A percentile compares a stretch with the other conserved stretches of the same genome.
phyloP scores from a whole-genome alignment of 2,329 filamentous ascomycete species.

The Phyllosticta ampelicida region DNA sequence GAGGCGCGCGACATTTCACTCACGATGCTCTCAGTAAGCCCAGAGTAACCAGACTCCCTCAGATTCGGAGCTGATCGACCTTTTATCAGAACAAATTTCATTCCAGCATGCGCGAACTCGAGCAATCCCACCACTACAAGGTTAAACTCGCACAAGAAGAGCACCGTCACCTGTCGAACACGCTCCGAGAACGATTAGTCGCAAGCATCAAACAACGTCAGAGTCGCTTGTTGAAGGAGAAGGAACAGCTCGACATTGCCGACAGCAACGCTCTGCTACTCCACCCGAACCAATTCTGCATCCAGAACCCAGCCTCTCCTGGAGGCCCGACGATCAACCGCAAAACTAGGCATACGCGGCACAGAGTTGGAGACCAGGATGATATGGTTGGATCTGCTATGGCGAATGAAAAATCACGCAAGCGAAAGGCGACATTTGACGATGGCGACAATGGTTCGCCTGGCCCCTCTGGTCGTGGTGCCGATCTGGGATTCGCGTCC shows the following conservation, averaged over 20 bases:
- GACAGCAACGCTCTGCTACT: conserved; percentile 55
- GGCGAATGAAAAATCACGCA: conserved; percentile 42
- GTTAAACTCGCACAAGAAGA: conserved; percentile 53
- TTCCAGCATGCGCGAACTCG: conserved; percentile 43
- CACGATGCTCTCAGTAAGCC: conserved; percentile 62
- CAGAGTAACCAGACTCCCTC: conserved; percentile 17
- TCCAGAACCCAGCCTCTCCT: conserved; percentile 52
- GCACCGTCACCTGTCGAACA: conserved; percentile 46
- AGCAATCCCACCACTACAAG: conserved; percentile 47
- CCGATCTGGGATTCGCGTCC: conserved; percentile 38
- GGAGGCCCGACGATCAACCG: conserved; percentile 49
- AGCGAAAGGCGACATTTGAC: conserved; percentile 42
- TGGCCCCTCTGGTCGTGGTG: conserved; percentile 37
- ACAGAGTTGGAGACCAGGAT: conserved; percentile 41
- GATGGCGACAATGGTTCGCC: conserved; percentile 52
- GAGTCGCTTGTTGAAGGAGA: conserved; percentile 49
- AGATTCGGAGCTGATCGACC: conserved; percentile 12
- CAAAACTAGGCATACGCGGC: conserved; percentile 52
- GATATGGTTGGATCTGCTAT: conserved; percentile 37
- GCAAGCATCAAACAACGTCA: conserved; percentile 48
- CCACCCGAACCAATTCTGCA: conserved; percentile 55
- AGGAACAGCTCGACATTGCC: conserved; percentile 55
- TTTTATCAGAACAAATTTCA: conserved; percentile 44
- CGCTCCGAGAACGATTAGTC: conserved; percentile 51
- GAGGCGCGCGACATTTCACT: conserved; percentile 80